Conservation (phyloP, 768 basidiomycete species). For the Russula sp. region DNA sequence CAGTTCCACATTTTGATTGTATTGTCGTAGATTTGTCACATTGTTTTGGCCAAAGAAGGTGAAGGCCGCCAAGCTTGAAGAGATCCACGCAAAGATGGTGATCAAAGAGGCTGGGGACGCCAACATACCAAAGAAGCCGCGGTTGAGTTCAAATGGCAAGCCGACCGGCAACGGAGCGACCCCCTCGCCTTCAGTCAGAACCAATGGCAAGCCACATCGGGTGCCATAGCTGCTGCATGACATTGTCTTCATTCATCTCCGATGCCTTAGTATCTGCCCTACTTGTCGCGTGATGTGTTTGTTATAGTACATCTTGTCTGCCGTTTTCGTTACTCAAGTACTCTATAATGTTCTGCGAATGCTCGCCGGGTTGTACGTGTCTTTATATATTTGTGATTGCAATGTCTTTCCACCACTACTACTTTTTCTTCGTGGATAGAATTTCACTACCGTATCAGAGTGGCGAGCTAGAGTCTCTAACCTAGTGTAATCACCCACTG, state of each 20-base stretch:
- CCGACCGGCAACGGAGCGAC: slow-evolving; percentile 35
- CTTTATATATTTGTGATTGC: slow-evolving; percentile 16
- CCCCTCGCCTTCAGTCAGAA: slow-evolving; percentile 41
- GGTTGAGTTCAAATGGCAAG: slow-evolving; percentile 44
- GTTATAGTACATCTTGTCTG: slow-evolving; percentile 1
- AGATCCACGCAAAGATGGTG: slow-evolving; percentile 95
- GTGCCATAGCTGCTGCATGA: slow-evolving; percentile 30
- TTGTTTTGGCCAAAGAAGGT: slow-evolving; percentile 98
- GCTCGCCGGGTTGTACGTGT: slow-evolving; percentile 6
- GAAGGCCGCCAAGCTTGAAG: slow-evolving; percentile 86
- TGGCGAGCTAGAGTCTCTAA: background rate
- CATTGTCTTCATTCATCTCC: background rate
- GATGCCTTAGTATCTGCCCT: background rate
- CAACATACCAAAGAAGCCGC: slow-evolving; percentile 52
- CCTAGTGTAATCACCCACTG: background rate
- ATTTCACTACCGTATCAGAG: background rate
- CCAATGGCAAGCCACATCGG: slow-evolving; percentile 59
- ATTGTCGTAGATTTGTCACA: slow-evolving; percentile 69
- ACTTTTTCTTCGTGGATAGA: background rate
- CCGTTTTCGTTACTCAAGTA: slow-evolving; percentile 11
- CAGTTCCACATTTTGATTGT: slow-evolving; percentile 7
- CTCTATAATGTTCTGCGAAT: slow-evolving; percentile 16
- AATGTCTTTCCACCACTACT: background rate
- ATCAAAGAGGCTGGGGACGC: slow-evolving; percentile 67
- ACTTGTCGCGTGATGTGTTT: background rate